These are phyloP conservation scores for Penicillium sp. DNA, from an alignment of 2,329 filamentous ascomycete species.

Conservation along the genomic window DNA sequence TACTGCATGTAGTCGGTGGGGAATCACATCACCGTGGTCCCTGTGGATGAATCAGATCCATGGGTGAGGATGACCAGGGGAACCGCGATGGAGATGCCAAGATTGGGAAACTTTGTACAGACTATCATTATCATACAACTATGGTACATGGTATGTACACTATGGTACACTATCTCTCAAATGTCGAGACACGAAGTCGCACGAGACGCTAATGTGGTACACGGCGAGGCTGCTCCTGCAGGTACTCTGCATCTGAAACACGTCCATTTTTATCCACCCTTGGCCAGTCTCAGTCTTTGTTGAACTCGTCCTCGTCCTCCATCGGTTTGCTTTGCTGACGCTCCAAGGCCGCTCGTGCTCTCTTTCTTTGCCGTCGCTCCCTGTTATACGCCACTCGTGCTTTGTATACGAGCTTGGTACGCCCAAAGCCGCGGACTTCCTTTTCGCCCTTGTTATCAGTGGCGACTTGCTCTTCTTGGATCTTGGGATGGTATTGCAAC, in stretches of 20 bases:
- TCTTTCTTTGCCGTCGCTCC: slow-evolving; percentile 3
- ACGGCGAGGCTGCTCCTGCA: too few species aligned
- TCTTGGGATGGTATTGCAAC: slow-evolving; percentile 29
- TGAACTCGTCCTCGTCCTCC: neutral
- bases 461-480: slow-evolving; percentile 11
- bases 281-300: neutral
- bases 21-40: neutral
- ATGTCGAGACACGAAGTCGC: neutral
- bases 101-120: neutral
- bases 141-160: neutral
- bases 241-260: neutral
- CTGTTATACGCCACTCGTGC: slow-evolving; percentile 4
- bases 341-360: neutral
- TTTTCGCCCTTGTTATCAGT: neutral
- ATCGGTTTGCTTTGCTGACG: neutral
- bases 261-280: neutral
- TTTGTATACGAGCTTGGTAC: neutral
- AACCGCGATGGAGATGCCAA: neutral
- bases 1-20: slow-evolving; percentile 10
- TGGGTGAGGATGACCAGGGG: neutral
- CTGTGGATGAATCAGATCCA: neutral
- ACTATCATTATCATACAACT: neutral
- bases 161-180: slow-evolving; percentile 2
- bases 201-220: too few species aligned
- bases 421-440: neutral